Conservation (phyloP, 768 basidiomycete genomes). For the Hericium erinaceus region DNA sequence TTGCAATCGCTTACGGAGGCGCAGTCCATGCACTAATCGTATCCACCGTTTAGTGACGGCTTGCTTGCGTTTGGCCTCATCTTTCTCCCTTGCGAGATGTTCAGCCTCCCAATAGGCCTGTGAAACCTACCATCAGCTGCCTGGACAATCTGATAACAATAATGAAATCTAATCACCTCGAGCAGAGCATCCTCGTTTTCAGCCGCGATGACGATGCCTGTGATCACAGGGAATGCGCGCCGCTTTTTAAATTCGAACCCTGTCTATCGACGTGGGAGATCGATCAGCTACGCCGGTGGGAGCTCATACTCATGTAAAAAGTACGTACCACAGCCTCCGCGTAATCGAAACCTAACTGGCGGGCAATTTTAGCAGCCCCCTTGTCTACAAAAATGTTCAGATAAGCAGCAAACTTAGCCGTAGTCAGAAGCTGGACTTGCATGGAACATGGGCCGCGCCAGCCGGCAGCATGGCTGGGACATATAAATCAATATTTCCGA, state of each 20-base stretch:
- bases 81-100: slow-evolving; percentile 68
- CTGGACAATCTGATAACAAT: not conserved
- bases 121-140: not conserved
- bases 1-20: slow-evolving; percentile 75
- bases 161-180: slow-evolving; percentile 40
- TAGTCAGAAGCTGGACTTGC: slow-evolving; percentile 36
- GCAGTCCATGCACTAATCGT: slow-evolving; percentile 78
- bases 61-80: slow-evolving; percentile 65
- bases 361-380: slow-evolving; percentile 82
- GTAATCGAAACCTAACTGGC: slow-evolving; percentile 77
- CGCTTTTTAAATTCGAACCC: slow-evolving; percentile 96
- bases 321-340: slow-evolving; percentile 88
- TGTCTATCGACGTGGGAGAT: slow-evolving; percentile 40
- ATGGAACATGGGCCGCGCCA: slow-evolving; percentile 85
- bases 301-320: slow-evolving; percentile 12
- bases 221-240: slow-evolving; percentile 73
- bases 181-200: slow-evolving; percentile 68
- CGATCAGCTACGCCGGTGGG: slow-evolving; percentile 1
- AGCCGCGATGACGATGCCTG: slow-evolving; percentile 78
- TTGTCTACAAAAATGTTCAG: slow-evolving; percentile 30
- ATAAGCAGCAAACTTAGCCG: not conserved
- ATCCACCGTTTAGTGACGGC: slow-evolving; percentile 82
- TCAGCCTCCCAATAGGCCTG: slow-evolving; percentile 86
- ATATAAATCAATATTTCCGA: slow-evolving; percentile 95
- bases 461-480: slow-evolving; percentile 88